Conservation (phyloP, 768 basidiomycete species). For the Saitozyma podzolica region DNA sequence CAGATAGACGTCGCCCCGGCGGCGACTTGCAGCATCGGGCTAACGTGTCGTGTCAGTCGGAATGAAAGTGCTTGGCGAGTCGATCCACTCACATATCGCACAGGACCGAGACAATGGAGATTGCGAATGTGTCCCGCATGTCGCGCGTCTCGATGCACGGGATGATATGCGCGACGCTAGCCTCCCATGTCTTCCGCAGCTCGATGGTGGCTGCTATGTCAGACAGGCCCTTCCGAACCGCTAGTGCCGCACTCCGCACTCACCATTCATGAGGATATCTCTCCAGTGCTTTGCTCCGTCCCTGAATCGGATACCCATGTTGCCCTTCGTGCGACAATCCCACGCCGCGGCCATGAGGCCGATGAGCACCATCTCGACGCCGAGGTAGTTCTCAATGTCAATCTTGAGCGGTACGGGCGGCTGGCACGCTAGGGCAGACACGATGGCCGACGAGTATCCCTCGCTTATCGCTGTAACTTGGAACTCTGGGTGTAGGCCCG, state of each 20-base stretch:
- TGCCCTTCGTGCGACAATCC: conserved; percentile 37
- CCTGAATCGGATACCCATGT: conserved; percentile 35
- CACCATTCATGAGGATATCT: conserved; percentile 31
- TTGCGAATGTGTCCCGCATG: conserved; percentile 37
- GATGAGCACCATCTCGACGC: conserved; percentile 34
- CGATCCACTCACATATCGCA: conserved; percentile 33
- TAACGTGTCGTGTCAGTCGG: conserved; percentile 5
- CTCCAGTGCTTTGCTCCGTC: conserved; percentile 41
- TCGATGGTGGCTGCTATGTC: conserved; percentile 31
- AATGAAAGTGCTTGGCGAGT: not conserved
- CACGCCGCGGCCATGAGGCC: conserved; percentile 40
- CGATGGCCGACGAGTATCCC: conserved; percentile 28
- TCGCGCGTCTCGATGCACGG: conserved; percentile 25
- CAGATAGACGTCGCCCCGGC: conserved; percentile 32
- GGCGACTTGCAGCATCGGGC: conserved; percentile 40
- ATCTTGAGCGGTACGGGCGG: conserved; percentile 24
- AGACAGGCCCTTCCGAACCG: not conserved
- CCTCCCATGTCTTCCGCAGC: conserved; percentile 39
- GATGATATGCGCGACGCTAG: conserved; percentile 16
- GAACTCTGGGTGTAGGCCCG: conserved; percentile 42
- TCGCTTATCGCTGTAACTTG: conserved; percentile 24
- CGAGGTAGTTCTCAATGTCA: conserved; percentile 25
- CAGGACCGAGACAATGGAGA: conserved; percentile 36
- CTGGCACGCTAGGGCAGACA: conserved; percentile 22
- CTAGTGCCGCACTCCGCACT: conserved; percentile 3